A percentile compares a stretch with the other conserved stretches of the same genome.
phyloP scores from a whole-genome alignment of 169 alveolate genomes.

The Plasmodium coatneyi region DNA sequence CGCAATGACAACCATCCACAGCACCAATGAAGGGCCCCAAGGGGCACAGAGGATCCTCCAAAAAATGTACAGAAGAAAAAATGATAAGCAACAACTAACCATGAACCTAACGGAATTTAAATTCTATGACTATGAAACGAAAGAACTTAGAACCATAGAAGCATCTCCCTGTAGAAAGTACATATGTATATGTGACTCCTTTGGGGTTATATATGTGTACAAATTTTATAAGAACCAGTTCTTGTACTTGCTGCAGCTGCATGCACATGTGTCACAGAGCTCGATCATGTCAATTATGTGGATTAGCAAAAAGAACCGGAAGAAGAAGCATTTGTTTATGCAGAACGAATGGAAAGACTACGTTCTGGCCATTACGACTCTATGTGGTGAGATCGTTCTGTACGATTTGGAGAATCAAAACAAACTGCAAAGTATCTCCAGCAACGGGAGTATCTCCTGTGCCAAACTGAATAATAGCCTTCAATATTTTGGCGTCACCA shows the following conservation, averaged over 20 bases:
- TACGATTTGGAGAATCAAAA: conserved; percentile 21
- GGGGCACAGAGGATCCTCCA: neutral
- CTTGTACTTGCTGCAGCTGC: conserved; percentile 1
- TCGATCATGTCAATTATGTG: conserved; percentile 23
- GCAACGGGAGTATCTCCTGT: conserved; percentile 36
- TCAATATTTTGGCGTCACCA: conserved; percentile 27
- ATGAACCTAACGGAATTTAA: conserved; percentile 26
- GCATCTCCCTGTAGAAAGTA: conserved; percentile 41
- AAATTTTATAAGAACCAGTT: neutral
- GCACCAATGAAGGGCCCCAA: neutral
- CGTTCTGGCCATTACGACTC: conserved; percentile 13
- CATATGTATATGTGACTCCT: conserved; percentile 40
- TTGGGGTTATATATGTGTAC: conserved; percentile 43
- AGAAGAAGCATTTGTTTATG: conserved; percentile 3
- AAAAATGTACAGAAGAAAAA: neutral
- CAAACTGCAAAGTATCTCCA: neutral
- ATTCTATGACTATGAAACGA: conserved; percentile 41
- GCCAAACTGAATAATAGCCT: conserved; percentile 27
- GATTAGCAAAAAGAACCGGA: conserved; percentile 47
- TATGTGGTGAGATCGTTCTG: conserved; percentile 23
- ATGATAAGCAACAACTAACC: neutral
- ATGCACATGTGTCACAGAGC: neutral
- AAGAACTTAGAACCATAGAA: neutral
- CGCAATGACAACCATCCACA: neutral
- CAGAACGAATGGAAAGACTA: conserved; percentile 6